Evolutionary conservation across 345 rosid genomes (phyloP).

Genomic region (Eucalyptus tenuipes): DNA sequence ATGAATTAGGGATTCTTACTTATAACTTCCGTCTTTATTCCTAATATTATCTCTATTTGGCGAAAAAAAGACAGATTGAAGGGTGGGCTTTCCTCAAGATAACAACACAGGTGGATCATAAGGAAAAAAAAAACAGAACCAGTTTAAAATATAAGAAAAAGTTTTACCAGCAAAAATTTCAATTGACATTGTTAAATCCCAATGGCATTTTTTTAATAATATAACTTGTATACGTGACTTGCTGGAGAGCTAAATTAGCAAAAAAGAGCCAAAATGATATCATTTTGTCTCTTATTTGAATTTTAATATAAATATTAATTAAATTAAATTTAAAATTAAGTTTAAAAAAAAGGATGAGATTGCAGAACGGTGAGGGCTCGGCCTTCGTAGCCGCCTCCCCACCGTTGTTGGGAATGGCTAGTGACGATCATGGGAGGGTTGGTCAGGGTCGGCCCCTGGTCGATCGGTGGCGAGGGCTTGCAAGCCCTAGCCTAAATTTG

Average conservation of each 20-base stretch:
- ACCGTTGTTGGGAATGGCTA: fast-evolving
- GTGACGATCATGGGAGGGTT: fast-evolving
- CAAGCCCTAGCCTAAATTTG: no score
- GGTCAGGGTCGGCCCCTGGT: fast-evolving
- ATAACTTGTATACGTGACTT: fast-evolving
- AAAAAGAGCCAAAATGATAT: fast-evolving
- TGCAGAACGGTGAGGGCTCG: fast-evolving
- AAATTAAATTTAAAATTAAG: no score
- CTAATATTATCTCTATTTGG: neutral
- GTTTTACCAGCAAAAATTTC: no score
- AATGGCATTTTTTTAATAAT: no score
- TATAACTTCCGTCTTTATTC: no score
- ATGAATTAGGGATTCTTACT: no score
- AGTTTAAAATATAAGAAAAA: no score
- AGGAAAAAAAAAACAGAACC: neutral
- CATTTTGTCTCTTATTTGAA: no score
- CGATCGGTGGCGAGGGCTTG: fast-evolving
- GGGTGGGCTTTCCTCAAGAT: neutral
- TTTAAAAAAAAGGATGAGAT: no score
- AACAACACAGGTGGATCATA: neutral
- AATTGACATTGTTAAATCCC: neutral
- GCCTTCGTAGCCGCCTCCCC: fast-evolving
- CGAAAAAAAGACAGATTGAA: neutral
- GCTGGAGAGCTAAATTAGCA: fast-evolving
- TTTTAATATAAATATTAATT: no score